A percentile compares a stretch with the other conserved stretches of the same genome.
Evolutionary conservation across 305 asterid genomes (phyloP).

Genomic region (Fraxinus sp.): DNA sequence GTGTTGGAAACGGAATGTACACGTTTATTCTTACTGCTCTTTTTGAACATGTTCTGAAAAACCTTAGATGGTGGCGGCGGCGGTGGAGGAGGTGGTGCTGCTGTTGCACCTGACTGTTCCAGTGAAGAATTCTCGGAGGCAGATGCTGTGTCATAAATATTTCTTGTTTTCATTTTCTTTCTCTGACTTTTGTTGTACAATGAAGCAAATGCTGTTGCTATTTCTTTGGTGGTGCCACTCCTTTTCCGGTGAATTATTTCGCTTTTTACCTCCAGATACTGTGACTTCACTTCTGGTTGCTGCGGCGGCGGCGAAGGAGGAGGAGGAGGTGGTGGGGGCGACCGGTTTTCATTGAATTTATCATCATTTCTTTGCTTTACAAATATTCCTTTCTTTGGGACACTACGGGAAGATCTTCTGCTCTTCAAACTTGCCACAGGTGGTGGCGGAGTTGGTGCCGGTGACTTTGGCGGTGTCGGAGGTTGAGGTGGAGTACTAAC

Average conservation of each 20-base stretch:
- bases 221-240: slow-evolving; percentile 62
- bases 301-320: slow-evolving; percentile 29
- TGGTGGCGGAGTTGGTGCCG: slow-evolving; percentile 37
- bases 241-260: slow-evolving; percentile 42
- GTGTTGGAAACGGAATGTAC: slow-evolving; percentile 58
- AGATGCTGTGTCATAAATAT: slow-evolving; percentile 39
- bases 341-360: slow-evolving; percentile 27
- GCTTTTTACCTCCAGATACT: slow-evolving; percentile 26
- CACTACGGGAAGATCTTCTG: slow-evolving; percentile 53
- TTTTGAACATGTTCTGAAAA: slow-evolving; percentile 67
- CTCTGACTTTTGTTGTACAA: slow-evolving; percentile 52
- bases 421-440: slow-evolving; percentile 36
- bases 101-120: slow-evolving; percentile 31
- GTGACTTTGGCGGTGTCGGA: slow-evolving; percentile 36
- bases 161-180: slow-evolving; percentile 43
- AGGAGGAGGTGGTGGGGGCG: slow-evolving; percentile 29
- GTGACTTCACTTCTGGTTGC: slow-evolving; percentile 15
- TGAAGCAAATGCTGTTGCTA: slow-evolving; percentile 63
- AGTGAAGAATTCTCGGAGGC: slow-evolving; percentile 43
- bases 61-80: slow-evolving; percentile 54
- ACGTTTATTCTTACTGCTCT: slow-evolving; percentile 59
- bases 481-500: slow-evolving; percentile 33
- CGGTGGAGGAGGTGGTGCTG: slow-evolving; percentile 48
- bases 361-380: slow-evolving; percentile 34
- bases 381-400: slow-evolving; percentile 41